Conservation (phyloP, 257 asterid genomes). For the Nicotiana otophora region DNA sequence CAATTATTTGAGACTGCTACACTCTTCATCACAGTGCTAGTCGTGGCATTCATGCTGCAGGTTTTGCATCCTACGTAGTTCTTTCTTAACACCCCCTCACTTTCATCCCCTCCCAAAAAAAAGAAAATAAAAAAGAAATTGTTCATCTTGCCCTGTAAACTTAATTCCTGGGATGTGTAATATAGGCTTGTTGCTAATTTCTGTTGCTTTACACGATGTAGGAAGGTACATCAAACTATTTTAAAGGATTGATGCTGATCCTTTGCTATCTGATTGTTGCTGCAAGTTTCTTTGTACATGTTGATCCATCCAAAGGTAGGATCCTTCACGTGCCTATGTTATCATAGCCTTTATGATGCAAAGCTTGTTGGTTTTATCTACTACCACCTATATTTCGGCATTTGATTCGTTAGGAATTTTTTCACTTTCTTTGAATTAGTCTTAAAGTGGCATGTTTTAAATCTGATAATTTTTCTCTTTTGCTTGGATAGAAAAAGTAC, state of each 20-base stretch:
- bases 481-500: neutral
- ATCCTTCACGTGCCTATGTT: neutral
- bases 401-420: neutral
- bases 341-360: neutral
- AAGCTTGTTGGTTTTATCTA: neutral
- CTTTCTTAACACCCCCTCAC: neutral
- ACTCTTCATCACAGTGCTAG: constrained; percentile 87
- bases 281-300: constrained; percentile 49
- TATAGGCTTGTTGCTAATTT: neutral
- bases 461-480: neutral
- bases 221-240: constrained; percentile 58
- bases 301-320: constrained; percentile 55
- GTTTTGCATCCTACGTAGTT: constrained; percentile 27
- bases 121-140: neutral
- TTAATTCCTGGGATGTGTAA: neutral
- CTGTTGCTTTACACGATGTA: constrained; percentile 19
- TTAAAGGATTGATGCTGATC: constrained; percentile 53
- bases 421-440: neutral
- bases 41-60: constrained; percentile 99
- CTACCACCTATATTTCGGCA: neutral
- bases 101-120: neutral
- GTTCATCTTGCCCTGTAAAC: neutral
- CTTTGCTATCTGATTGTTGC: constrained; percentile 60
- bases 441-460: neutral
- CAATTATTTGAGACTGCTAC: constrained; percentile 98